Evolutionary conservation across 768 basidiomycete genomes (phyloP), one percentile per base, ranked within the genome.

Genomic region (Chalciporus pseudorubinellus): DNA sequence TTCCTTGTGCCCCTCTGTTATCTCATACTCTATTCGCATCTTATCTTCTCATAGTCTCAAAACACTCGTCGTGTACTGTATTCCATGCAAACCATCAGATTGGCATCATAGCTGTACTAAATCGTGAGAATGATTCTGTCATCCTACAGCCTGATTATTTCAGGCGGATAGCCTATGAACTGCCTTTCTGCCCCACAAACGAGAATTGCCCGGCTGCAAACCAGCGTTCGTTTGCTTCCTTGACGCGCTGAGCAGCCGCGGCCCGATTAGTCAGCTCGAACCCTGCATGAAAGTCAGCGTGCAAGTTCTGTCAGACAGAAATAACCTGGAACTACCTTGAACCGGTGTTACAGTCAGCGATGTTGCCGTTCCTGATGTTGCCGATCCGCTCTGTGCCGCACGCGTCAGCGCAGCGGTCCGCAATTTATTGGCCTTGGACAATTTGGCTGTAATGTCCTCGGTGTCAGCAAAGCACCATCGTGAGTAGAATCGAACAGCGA

Each of bases 211-310:
- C 91, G 7, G 82, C 83, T 4, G 87, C 85, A 69, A 99, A 99
- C 97, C 97, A 99, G 22, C 88, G 80, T 48, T 97, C 93, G 71
- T 99, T 98, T 21, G 97, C 97, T 59, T 92, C 94, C 68, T 93
- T 92, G 50, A 97, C 92, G 28, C 87, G 81, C 56, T 86, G 85
- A n/a, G 87, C 82, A 46, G 85, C 84, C 5, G 87, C 82, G n/a
- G 89, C 79, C 21, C 90, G 87, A 65, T 98, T 98, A 48, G 93
- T 94, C 53, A 99, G 77, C 70, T 99, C 95, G 70, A 99, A 89
- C 29, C 93, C 92, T 90, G 58, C 3, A 45, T 48, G 45, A 12
- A 39, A 51, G 48, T 70, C 48, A 69, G 52, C 43, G 41, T 40
- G 36, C 20, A 29, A 14, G 34, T n/a, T 28, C 33, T 13, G 4